A percentile compares a stretch with the other conserved stretches of the same genome.
phyloP scores from a whole-genome alignment of 495 filamentous ascomycete genomes.

The Penicillium paradoxum region DNA sequence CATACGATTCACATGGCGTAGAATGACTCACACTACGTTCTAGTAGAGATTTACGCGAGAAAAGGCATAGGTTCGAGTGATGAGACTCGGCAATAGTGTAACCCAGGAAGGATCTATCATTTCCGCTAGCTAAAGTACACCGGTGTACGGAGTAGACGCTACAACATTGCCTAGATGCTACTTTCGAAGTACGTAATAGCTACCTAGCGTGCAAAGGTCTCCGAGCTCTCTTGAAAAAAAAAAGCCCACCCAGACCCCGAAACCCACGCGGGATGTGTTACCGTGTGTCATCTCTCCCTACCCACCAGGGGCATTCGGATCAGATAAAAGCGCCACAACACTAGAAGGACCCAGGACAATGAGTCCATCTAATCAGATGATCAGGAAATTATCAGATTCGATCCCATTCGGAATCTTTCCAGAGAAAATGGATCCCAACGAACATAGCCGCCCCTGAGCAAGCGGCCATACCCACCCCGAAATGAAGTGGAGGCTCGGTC shows the following conservation, averaged over 20 bases:
- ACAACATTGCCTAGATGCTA: background rate
- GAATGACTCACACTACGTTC: too few species aligned
- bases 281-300: background rate
- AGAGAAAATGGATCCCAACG: background rate
- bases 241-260: background rate
- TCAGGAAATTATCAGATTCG: background rate
- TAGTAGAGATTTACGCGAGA: too few species aligned
- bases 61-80: too few species aligned
- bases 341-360: background rate
- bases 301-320: background rate
- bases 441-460: background rate
- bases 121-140: background rate
- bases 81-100: too few species aligned
- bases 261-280: background rate
- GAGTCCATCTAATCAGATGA: constrained; percentile 6
- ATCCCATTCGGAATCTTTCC: background rate
- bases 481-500: background rate
- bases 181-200: background rate
- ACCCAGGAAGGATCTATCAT: background rate
- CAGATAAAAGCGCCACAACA: constrained; percentile 3
- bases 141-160: background rate
- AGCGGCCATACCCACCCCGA: background rate
- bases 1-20: too few species aligned
- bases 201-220: too few species aligned
- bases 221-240: too few species aligned